Evolutionary conservation across 306 rosid species (phyloP).

Genomic region (Dryas alaskensis): DNA sequence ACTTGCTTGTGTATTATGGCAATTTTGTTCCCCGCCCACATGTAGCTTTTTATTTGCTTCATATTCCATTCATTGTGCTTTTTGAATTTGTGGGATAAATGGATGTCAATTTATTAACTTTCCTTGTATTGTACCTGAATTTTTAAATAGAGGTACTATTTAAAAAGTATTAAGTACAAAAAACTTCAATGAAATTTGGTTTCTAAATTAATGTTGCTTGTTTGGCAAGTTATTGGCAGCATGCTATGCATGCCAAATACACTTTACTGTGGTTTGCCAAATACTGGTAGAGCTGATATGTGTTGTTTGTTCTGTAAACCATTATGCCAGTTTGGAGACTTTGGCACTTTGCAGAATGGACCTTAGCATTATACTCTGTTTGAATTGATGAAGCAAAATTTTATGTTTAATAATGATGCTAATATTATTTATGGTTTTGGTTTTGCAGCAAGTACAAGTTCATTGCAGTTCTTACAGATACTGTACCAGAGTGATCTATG

Average conservation of each 20-base stretch:
- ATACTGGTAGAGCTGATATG: too few species aligned
- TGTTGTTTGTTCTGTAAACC: neutral
- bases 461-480: too few species aligned
- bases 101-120: neutral
- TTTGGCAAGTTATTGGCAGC: constrained; percentile 10
- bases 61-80: too few species aligned
- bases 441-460: too few species aligned
- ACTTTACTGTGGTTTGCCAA: neutral
- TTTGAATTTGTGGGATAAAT: neutral
- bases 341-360: neutral
- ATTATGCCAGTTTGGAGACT: neutral
- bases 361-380: neutral
- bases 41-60: neutral
- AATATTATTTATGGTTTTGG: too few species aligned
- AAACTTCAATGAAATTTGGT: neutral
- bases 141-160: too few species aligned
- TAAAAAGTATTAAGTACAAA: neutral
- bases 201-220: constrained; percentile 1
- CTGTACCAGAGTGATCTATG: too few species aligned
- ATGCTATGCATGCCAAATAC: neutral
- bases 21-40: neutral
- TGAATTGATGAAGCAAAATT: neutral
- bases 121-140: neutral
- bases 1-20: neutral
- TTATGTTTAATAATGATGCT: neutral